These are phyloP conservation scores for Neonectria hederae DNA, from an alignment of 2,329 filamentous ascomycete genomes.

Conservation along the genomic window DNA sequence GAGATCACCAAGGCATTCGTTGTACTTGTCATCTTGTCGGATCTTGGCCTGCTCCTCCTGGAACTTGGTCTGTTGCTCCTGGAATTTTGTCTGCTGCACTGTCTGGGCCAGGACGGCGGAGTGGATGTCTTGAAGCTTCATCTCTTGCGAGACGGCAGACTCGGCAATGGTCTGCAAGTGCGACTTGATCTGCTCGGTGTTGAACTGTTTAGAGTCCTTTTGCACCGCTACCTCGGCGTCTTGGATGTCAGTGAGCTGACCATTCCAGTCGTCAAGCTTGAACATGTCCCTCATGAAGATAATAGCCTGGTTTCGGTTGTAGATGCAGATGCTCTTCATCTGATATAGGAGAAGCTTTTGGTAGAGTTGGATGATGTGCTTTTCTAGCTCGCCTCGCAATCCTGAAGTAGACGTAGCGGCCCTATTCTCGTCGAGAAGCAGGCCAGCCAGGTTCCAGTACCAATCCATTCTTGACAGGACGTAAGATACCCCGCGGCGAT, in stretches of 20 bases:
- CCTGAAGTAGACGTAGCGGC: slow-evolving; percentile 21
- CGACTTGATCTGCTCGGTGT: slow-evolving; percentile 18
- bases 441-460: slow-evolving; percentile 48
- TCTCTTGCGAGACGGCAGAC: background rate
- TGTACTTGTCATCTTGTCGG: background rate
- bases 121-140: background rate
- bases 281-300: slow-evolving; percentile 45
- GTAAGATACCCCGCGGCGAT: slow-evolving; percentile 47
- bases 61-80: background rate
- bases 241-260: slow-evolving; percentile 40
- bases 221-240: slow-evolving; percentile 37
- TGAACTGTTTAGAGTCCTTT: slow-evolving; percentile 23
- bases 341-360: slow-evolving; percentile 51
- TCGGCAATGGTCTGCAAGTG: slow-evolving; percentile 14
- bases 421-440: slow-evolving; percentile 39
- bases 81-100: background rate
- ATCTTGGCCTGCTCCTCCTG: slow-evolving; percentile 1
- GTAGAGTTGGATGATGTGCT: slow-evolving; percentile 48
- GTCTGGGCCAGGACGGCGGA: background rate
- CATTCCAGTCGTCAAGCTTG: slow-evolving; percentile 49
- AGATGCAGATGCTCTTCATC: slow-evolving; percentile 53
- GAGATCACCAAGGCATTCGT: background rate
- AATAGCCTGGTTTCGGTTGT: slow-evolving; percentile 43
- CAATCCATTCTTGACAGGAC: slow-evolving; percentile 51
- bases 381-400: slow-evolving; percentile 39